phyloP scores from a whole-genome alignment of 352 stramenopile species.

The Globisporangium heterothallicum region DNA sequence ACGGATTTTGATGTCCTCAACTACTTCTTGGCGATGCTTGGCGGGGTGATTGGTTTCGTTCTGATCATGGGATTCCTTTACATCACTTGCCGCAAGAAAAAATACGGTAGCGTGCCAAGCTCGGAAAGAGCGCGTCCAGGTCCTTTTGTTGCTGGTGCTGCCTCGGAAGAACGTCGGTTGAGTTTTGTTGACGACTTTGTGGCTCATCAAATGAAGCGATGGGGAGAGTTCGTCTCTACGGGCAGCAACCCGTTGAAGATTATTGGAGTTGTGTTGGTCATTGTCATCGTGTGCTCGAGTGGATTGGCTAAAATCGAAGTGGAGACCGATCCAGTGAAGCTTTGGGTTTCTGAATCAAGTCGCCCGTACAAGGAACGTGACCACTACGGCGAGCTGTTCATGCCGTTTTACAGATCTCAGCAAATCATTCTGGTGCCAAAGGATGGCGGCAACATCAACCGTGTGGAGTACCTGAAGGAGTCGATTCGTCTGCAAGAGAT shows the following conservation, averaged over 20 bases:
- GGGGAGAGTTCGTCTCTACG: constrained; percentile 34
- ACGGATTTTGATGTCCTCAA: constrained; percentile 42
- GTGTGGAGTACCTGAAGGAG: constrained; percentile 43
- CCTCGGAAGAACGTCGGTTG: constrained; percentile 15
- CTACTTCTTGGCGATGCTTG: constrained; percentile 47
- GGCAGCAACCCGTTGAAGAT: constrained; percentile 34
- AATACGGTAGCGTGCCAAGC: constrained; percentile 13
- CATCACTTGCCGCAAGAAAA: constrained; percentile 25
- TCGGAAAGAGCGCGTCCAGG: constrained; percentile 19
- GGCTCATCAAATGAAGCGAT: constrained; percentile 31
- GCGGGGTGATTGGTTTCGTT: constrained; percentile 26
- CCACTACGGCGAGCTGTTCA: constrained; percentile 58
- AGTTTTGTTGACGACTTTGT: constrained; percentile 44
- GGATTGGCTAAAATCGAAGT: constrained; percentile 44
- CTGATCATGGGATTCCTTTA: constrained; percentile 37
- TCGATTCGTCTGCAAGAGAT: constrained; percentile 45
- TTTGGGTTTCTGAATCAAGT: constrained; percentile 59
- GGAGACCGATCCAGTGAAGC: constrained; percentile 56
- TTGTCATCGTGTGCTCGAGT: constrained; percentile 28
- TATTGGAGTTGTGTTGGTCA: constrained; percentile 28
- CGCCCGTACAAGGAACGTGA: constrained; percentile 50
- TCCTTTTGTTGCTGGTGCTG: constrained; percentile 19
- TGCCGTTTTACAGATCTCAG: constrained; percentile 68
- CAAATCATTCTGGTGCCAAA: constrained; percentile 64
- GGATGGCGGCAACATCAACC: constrained; percentile 49